phyloP scores from a whole-genome alignment of 306 rosid genomes.

The Lagenaria siceraria region DNA sequence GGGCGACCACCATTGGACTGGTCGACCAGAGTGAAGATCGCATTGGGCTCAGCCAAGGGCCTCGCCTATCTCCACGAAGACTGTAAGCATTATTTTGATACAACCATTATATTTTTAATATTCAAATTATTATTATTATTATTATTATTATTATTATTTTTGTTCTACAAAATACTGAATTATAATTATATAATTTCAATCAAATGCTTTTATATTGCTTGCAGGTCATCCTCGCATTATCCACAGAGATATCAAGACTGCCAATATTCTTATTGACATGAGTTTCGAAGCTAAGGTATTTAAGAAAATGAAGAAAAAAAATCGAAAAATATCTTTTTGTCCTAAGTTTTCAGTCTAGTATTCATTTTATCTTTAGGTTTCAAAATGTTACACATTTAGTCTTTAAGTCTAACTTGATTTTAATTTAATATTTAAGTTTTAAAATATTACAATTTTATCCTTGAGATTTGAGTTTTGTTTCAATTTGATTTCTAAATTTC shows the following conservation, averaged over 20 bases:
- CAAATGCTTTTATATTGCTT: background rate
- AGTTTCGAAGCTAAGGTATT: slow-evolving; percentile 74
- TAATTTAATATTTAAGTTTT: too few relatives aligned
- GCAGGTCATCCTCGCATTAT: slow-evolving; percentile 91
- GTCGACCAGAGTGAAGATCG: slow-evolving; percentile 54
- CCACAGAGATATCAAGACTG: slow-evolving; percentile 75
- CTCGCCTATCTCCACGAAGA: slow-evolving; percentile 94
- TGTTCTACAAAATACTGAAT: background rate
- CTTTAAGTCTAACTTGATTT: too few relatives aligned
- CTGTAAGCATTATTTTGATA: slow-evolving; percentile 30
- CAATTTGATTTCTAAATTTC: too few relatives aligned
- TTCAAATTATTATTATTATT: background rate
- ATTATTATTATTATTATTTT: background rate
- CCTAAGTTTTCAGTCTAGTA: too few relatives aligned
- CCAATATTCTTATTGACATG: slow-evolving; percentile 67
- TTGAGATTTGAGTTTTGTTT: too few relatives aligned
- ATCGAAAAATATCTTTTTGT: too few relatives aligned
- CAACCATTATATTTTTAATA: background rate
- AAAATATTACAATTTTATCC: too few relatives aligned
- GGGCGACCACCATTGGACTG: slow-evolving; percentile 51
- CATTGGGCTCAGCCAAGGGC: slow-evolving; percentile 80
- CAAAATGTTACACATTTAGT: too few relatives aligned
- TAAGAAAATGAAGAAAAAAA: too few relatives aligned
- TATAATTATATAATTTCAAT: background rate
- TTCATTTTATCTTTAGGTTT: too few relatives aligned